Percentiles rank a stretch among this genome's conserved stretches.
These are phyloP conservation scores for Mycena galopus DNA, from an alignment of 768 basidiomycete genomes.

Conservation along the genomic window DNA sequence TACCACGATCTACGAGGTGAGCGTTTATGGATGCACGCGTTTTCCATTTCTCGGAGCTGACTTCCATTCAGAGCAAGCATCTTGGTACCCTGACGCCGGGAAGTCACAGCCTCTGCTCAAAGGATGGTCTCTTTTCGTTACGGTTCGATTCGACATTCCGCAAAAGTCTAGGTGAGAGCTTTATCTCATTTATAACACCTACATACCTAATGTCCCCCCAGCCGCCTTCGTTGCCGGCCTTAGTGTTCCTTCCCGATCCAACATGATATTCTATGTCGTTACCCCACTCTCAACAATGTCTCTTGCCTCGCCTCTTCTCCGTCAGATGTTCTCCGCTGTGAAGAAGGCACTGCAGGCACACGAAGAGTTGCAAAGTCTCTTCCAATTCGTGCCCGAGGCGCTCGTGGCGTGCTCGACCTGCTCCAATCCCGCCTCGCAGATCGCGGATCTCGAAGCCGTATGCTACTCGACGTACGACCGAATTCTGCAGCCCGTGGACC, in stretches of 20 bases:
- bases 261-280: constrained; percentile 77
- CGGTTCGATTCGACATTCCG: constrained; percentile 76
- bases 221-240: constrained; percentile 65
- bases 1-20: constrained; percentile 69
- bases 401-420: constrained; percentile 61
- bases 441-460: constrained; percentile 62
- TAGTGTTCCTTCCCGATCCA: constrained; percentile 48
- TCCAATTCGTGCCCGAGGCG: constrained; percentile 82
- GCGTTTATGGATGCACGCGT: constrained; percentile 39
- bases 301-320: constrained; percentile 74
- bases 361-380: constrained; percentile 65
- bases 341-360: constrained; percentile 67
- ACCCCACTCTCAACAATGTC: constrained; percentile 72
- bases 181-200: neutral
- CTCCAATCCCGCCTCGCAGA: constrained; percentile 55
- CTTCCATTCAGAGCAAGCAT: constrained; percentile 65
- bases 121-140: constrained; percentile 72
- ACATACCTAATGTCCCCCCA: constrained; percentile 39
- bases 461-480: constrained; percentile 81
- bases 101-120: constrained; percentile 56
- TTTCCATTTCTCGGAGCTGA: constrained; percentile 23
- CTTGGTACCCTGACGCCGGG: constrained; percentile 72
- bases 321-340: constrained; percentile 74
- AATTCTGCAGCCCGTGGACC: constrained; percentile 70
- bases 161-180: constrained; percentile 68